Conservation (phyloP, 495 filamentous ascomycete species). For the Penicillium paxilli region DNA sequence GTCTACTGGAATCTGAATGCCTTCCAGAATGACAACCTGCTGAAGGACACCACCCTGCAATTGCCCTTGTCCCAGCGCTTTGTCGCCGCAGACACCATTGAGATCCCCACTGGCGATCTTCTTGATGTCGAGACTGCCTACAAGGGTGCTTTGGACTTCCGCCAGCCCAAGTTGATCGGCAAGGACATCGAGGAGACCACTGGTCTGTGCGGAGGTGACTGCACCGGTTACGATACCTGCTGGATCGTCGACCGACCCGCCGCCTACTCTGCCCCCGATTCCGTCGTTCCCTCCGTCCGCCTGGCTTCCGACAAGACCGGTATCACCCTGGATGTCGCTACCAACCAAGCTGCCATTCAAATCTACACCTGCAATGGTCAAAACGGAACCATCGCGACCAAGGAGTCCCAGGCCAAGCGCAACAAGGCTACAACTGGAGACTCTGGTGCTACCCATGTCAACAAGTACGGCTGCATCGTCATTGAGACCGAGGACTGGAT, state of each 20-base stretch:
- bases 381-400: conserved; percentile 61
- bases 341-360: conserved; percentile 77
- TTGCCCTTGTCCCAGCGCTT: conserved; percentile 71
- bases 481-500: conserved; percentile 69
- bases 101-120: conserved; percentile 78
- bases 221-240: conserved; percentile 77
- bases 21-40: conserved; percentile 62
- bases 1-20: conserved; percentile 91
- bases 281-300: conserved; percentile 62
- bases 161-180: conserved; percentile 73
- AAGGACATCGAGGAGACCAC: conserved; percentile 59
- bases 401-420: conserved; percentile 52
- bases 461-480: conserved; percentile 72
- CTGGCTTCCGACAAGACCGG: conserved; percentile 59
- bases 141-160: conserved; percentile 72
- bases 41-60: conserved; percentile 73
- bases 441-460: conserved; percentile 38
- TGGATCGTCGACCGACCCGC: conserved; percentile 67
- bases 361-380: conserved; percentile 75
- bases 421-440: conserved; percentile 41
- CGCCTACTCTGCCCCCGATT: conserved; percentile 60
- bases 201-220: conserved; percentile 68
- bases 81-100: conserved; percentile 70
- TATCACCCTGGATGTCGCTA: conserved; percentile 70
- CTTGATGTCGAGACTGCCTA: conserved; percentile 57